Base-by-base conservation (phyloP, 495 filamentous ascomycete species). In the Podospora pseudocomata region DNA sequence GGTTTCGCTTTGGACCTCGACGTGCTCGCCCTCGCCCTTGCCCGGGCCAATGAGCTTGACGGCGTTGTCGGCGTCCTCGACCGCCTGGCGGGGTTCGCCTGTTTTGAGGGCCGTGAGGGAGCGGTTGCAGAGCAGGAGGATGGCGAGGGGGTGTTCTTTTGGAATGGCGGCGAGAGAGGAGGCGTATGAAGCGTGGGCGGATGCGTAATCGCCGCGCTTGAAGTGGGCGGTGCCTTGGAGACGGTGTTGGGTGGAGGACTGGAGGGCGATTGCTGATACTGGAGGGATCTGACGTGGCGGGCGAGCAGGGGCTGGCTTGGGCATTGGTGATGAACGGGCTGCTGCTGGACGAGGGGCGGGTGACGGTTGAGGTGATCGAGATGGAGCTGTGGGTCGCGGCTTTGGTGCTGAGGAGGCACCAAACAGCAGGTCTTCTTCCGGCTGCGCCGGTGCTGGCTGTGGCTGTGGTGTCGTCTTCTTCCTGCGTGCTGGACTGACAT, bases 171-270 rank as follows among this genome's bases (percentile, higher is more conserved):
- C 75, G 7, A 98, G 85, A 2, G 95, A 91, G 49, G 86, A 82
- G 0, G 90, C 88, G 81, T 97, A 99, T 13, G 88, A 86, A 62
- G 87, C 85, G 70, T 97, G 91, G 0, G 95, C 96, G 3, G 88
- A 83, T 16, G 91, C 89, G 77, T 92, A 99, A 77, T 99, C 95
- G 44, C 95, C 95, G 27, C 91, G 87, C 78, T 97, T 98, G 83
- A 97, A 99, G 70, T 93, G 89, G 65, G 88, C 89, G 13, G 92
- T 90, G 32, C 94, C 96, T 64, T 88, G 88, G 65, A 88, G 83
- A 19, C 96, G 90, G 64, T 93, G 83, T n/a, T 86, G 82, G 57
- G 88, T 88, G 18, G 93, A 96, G 18, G 86, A 85, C 64, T 88
- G 81, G 6, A 97, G 85, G 2, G 89, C 89, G 60, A 86, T 83